Base-by-base conservation (phyloP, 208 protist species). In the Wallacemonas collosoma region DNA sequence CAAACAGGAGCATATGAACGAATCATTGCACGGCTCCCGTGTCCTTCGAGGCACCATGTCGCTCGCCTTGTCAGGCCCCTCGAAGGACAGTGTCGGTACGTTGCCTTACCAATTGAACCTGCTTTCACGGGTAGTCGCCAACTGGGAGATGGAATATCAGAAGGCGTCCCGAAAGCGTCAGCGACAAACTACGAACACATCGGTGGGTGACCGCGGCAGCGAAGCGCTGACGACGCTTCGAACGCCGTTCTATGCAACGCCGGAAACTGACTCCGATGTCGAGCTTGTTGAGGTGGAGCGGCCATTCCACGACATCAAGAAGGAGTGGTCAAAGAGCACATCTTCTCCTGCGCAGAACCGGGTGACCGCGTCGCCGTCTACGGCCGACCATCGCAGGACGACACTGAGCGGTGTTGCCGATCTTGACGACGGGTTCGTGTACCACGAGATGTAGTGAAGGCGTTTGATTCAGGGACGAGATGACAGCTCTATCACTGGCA, bases 101-200 rank as follows among this genome's bases (percentile, higher is more conserved):
- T 41, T 92, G 26, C 64, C 80, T 15, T 96, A 93, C 54, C 91
- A 94, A 66, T 57, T 94, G 43, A n/a, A 81, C 5, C 80, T 96
- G 1, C 83, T 96, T 3, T 82, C 89, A 1, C 82, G 87, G 58
- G 89, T 96, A 36, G 91, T 96, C 14, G 87, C 91, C 8, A 91
- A 72, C 68, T 96, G 88, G 87, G 91, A 96, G 75, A 73, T 96
- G 0, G 86, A 87, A 15, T 96, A 86, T 47, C 81, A 93, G 72
- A 68, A 78, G 64, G 71, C 72, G 57, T 65, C 67, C 15, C 62
- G 79, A 62, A 85, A 78, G 62, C 74, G 77, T 14, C 56, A 54
- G 11, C 68, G 73, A 11, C 35, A 41, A 12, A 62, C 26, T 26
- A 26, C 26, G 26, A 26, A 26, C 26, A 26, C 26, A 0, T 26